Base-by-base conservation (phyloP, 352 stramenopile species). In the Blastocystis sp. region DNA sequence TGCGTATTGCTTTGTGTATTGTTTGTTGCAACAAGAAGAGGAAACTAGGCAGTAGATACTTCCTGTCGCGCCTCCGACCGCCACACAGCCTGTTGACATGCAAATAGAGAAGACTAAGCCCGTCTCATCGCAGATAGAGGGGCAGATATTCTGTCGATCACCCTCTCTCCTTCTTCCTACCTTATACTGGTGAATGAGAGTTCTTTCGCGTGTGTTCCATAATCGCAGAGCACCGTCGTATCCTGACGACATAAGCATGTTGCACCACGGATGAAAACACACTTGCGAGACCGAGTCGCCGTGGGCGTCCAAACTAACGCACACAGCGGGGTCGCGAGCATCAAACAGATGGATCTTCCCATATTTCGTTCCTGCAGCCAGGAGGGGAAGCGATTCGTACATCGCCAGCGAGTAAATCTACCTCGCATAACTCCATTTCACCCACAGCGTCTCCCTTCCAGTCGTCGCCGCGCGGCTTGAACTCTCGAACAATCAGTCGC, bases 201-300 rank as follows among this genome's bases (percentile, higher is more conserved):
- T 29, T 14, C 69, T 40, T 14, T 81, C 69, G 14, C 69, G 46
- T 32, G 42, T 44, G 40, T 44, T 63, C 69, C 69, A 81, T 4
- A 81, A 27, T 7, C 69, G 69, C n/a, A 81, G 36, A 14, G 48
- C 11, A 11, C 49, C 69, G 36, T 81, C 69, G 36, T 64, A 81
- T 6, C 69, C 69, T 4, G 24, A 48, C 21, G 69, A 64, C n/a
- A 81, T 1, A 3, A 81, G 6, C 9, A 9, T 46, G 53, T 64
- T 81, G 69, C 61, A 63, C 69, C 69, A 81, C 8, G 69, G 69
- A 44, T 81, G 69, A 32, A 81, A 81, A 9, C 21, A 7, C 6
- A 81, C 69, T n/a, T 64, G 69, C 18, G 69, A 27, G 1, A 81
- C 51, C 0, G 69, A 81, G 38, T 81, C 69, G 36, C 9, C n/a